phyloP scores from a whole-genome alignment of 345 rosid species.

The Brassica juncea region DNA sequence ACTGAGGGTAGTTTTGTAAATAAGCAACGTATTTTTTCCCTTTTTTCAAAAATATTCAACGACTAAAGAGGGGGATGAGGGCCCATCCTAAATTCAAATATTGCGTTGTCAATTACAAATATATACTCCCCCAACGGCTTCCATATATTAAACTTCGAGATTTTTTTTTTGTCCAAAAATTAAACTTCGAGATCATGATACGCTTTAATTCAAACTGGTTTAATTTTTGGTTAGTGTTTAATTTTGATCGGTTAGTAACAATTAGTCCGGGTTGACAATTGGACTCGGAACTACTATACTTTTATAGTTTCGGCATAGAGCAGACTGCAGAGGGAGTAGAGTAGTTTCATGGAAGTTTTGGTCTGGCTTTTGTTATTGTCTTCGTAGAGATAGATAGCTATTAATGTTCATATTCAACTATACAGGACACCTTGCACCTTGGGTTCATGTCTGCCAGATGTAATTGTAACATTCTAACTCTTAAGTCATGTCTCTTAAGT shows the following conservation, averaged over 20 bases:
- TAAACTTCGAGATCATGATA: background rate
- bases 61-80: background rate
- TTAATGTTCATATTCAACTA: no score
- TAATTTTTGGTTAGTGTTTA: background rate
- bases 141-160: background rate
- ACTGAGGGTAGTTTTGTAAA: background rate
- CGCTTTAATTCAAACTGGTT: background rate
- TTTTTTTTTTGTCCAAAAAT: no score
- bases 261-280: background rate
- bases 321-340: background rate
- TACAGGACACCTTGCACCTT: slow-evolving; percentile 94
- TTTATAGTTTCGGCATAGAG: background rate
- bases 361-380: background rate
- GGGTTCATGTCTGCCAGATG: slow-evolving; percentile 80
- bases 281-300: background rate
- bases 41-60: slow-evolving; percentile 9
- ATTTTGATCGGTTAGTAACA: background rate
- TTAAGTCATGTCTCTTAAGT: slow-evolving; percentile 18
- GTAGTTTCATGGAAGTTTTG: background rate
- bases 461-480: slow-evolving; percentile 55
- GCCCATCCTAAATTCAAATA: slow-evolving; percentile 20
- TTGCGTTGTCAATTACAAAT: background rate
- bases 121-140: slow-evolving; percentile 10
- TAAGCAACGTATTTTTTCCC: background rate
- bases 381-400: background rate